These are phyloP conservation scores for Vitis rupestris DNA, from an alignment of 164 flowering plant genomes.

Conservation along the genomic window DNA sequence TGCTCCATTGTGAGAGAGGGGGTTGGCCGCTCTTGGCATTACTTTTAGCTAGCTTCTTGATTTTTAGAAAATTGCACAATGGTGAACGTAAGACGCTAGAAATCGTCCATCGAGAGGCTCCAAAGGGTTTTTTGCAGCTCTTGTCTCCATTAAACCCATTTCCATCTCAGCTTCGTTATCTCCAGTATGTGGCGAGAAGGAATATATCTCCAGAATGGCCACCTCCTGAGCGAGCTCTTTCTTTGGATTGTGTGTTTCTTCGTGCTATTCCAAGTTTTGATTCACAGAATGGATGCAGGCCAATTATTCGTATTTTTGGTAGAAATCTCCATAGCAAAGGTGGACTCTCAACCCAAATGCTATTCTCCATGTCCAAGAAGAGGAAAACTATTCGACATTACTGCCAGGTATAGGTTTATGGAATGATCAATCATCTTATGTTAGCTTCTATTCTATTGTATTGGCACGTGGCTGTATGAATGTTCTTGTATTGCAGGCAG, in stretches of 20 bases:
- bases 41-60: conserved; percentile 76
- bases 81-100: conserved; percentile 90
- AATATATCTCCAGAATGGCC: conserved; percentile 95
- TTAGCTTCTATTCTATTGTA: background rate
- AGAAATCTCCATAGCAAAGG: conserved; percentile 63
- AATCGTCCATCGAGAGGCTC: conserved; percentile 93
- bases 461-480: background rate
- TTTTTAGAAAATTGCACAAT: conserved; percentile 70
- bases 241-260: conserved; percentile 92
- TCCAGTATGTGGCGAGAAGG: conserved; percentile 90
- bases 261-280: conserved; percentile 88
- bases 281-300: conserved; percentile 81
- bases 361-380: conserved; percentile 81
- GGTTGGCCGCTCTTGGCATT: conserved; percentile 97
- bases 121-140: conserved; percentile 84
- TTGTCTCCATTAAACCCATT: conserved; percentile 88
- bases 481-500: conserved; percentile 54
- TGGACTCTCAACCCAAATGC: conserved; percentile 82
- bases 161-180: conserved; percentile 94
- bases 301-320: conserved; percentile 90
- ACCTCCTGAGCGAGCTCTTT: conserved; percentile 84
- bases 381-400: conserved; percentile 70
- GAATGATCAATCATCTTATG: background rate
- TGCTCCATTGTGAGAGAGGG: conserved; percentile 96
- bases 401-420: conserved; percentile 51